Base-by-base conservation (phyloP, 768 basidiomycete species). In the Sistotremastrum niveocremeum region DNA sequence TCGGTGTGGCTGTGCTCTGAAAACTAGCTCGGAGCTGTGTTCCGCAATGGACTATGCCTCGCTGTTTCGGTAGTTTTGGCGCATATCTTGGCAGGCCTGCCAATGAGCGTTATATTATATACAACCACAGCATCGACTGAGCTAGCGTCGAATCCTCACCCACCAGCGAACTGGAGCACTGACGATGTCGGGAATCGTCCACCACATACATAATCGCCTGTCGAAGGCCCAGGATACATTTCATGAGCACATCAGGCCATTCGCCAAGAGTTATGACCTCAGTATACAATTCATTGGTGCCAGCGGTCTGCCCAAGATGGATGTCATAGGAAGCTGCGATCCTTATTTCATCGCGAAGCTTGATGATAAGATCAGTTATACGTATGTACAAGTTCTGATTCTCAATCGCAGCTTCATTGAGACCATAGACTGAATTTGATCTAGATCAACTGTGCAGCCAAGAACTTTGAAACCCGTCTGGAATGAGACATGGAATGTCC, bases 401-500 rank as follows among this genome's bases (percentile, higher is more conserved):
- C 20, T 39, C 44, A 9, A 36, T 46, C 28, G 39, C 36, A 42
- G 40, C 7, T 42, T 49, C 34, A 28, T 4, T 6, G 41, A 34
- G n/a, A 41, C 44, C 1, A 29, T 47, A 6, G 42, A 34, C 47
- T 51, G 43, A 45, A 1, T 35, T 29, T 28, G 9, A 10, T 37
- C 7, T 50, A 86, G 84, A 37, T 86, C 84, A 0, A 73, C 77
- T 0, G 78, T 86, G 7, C 68, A 80, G 52, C 45, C 60, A 8
- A 65, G 74, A 40, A 77, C 76, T 5, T 59, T 77, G 12, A 52
- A 63, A 0, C 84, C 84, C 0, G 77, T 82, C 12, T 86, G 84
- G 84, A 80, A 87, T 54, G 84, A 84, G 56, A 50, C 66, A 6
- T 86, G 84, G 84, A 62, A 65, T 34, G 62, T 86, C 50, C 81